phyloP scores from a whole-genome alignment of 768 basidiomycete genomes.

The Serendipita indica region DNA sequence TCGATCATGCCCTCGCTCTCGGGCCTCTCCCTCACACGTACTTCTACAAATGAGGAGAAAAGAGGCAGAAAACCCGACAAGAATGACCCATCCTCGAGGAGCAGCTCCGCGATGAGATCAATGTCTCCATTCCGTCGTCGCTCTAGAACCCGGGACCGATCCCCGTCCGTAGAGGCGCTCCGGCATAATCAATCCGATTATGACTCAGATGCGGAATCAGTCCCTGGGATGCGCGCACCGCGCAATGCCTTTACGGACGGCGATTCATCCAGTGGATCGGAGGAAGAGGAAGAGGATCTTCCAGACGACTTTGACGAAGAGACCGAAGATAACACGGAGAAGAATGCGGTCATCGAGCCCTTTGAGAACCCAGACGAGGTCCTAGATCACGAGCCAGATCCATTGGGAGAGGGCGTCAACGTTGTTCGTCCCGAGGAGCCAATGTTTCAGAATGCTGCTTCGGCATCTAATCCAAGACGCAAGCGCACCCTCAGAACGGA shows the following conservation, averaged over 20 bases:
- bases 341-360: constrained; percentile 16
- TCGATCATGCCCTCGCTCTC: constrained; percentile 59
- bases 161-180: constrained; percentile 35
- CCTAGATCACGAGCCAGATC: constrained; percentile 48
- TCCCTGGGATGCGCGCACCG: background rate
- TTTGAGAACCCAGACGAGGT: constrained; percentile 16
- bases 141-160: constrained; percentile 42
- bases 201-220: constrained; percentile 36
- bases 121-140: constrained; percentile 69
- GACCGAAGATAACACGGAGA: constrained; percentile 12
- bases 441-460: constrained; percentile 12
- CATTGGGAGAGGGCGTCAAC: constrained; percentile 84
- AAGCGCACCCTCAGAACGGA: constrained; percentile 30
- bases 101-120: constrained; percentile 47
- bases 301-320: constrained; percentile 7
- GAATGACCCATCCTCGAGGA: constrained; percentile 35
- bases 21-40: constrained; percentile 38
- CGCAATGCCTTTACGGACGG: background rate
- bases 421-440: constrained; percentile 47
- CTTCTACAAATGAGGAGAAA: constrained; percentile 15
- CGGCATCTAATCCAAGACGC: constrained; percentile 16
- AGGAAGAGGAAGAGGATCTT: constrained; percentile 8
- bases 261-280: background rate
- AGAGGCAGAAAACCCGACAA: constrained; percentile 23
- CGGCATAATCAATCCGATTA: constrained; percentile 47